Evolutionary conservation across 1,284 basidiomycete species (phyloP).

Genomic region (Schizophyllum amplum): DNA sequence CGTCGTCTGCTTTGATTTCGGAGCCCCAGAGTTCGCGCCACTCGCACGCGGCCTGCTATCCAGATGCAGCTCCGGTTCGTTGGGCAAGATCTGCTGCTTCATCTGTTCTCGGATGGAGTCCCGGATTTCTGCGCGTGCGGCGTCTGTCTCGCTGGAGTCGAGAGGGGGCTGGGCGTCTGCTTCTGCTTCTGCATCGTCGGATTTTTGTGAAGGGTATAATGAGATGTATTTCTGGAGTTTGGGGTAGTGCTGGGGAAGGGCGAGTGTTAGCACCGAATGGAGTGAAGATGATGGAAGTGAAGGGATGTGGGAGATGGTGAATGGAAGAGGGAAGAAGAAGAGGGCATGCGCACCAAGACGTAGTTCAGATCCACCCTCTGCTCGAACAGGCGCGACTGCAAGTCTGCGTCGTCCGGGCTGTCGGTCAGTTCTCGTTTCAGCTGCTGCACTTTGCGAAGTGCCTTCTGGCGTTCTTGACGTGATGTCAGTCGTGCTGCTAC

Average conservation of each 20-base stretch:
- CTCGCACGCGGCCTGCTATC: slow-evolving; percentile 10
- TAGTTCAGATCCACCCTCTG: slow-evolving; percentile 81
- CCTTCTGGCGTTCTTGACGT: slow-evolving; percentile 69
- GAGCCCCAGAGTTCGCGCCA: slow-evolving; percentile 7
- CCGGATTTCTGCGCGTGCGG: slow-evolving; percentile 55
- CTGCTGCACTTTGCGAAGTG: slow-evolving; percentile 64
- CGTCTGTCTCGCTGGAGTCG: slow-evolving; percentile 24
- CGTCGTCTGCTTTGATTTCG: slow-evolving; percentile 10
- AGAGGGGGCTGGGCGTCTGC: slow-evolving; percentile 16
- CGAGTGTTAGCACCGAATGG: background rate
- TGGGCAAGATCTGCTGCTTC: slow-evolving; percentile 51
- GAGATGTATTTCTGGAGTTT: slow-evolving; percentile 82
- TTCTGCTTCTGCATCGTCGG: slow-evolving; percentile 26
- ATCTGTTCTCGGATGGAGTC: slow-evolving; percentile 56
- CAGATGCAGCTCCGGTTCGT: slow-evolving; percentile 50
- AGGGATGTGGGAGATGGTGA: background rate
- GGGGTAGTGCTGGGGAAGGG: slow-evolving; percentile 60
- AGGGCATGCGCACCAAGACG: slow-evolving; percentile 50
- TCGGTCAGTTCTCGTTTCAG: slow-evolving; percentile 40
- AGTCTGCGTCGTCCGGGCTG: slow-evolving; percentile 22
- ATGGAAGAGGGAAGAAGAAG: background rate
- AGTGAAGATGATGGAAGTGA: background rate
- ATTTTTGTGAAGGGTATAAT: slow-evolving; percentile 67
- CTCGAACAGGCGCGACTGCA: slow-evolving; percentile 44
- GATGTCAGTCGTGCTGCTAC: background rate